These are phyloP conservation scores for Gautieria morchelliformis DNA, from an alignment of 768 basidiomycete species.

Conservation along the genomic window DNA sequence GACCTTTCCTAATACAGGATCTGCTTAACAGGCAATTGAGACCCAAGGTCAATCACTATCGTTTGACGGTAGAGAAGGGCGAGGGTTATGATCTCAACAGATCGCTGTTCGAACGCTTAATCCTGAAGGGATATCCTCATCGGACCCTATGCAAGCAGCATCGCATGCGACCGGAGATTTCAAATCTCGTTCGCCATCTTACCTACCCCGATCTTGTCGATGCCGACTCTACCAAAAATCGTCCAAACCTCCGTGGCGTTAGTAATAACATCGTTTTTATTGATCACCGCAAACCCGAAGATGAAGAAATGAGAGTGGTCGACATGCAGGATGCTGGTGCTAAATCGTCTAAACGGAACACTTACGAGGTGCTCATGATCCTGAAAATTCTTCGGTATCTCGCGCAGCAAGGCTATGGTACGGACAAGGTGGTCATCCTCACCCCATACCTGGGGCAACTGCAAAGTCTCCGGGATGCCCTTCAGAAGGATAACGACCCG, in stretches of 20 bases:
- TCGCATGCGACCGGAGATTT: slow-evolving; percentile 70
- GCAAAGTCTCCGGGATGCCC: slow-evolving; percentile 33
- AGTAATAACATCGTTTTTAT: slow-evolving; percentile 53
- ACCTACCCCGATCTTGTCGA: slow-evolving; percentile 60
- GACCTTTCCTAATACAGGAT: too few species aligned
- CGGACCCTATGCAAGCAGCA: slow-evolving; percentile 46
- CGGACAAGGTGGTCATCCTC: slow-evolving; percentile 49
- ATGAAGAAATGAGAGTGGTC: slow-evolving; percentile 28
- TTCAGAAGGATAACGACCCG: slow-evolving; percentile 43
- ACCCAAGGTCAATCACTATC: slow-evolving; percentile 61
- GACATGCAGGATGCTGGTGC: slow-evolving; percentile 40
- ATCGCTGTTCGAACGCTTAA: slow-evolving; percentile 62
- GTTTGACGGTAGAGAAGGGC: slow-evolving; percentile 56
- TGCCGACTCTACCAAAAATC: slow-evolving; percentile 38
- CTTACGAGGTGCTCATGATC: slow-evolving; percentile 48
- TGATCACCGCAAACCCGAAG: slow-evolving; percentile 47
- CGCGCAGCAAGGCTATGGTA: slow-evolving; percentile 57
- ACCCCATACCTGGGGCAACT: slow-evolving; percentile 67
- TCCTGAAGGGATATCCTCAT: slow-evolving; percentile 54
- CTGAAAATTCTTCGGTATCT: slow-evolving; percentile 58
- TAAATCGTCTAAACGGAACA: slow-evolving; percentile 51
- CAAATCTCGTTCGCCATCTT: slow-evolving; percentile 45
- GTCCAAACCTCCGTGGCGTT: slow-evolving; percentile 45
- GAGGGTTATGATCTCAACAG: slow-evolving; percentile 59
- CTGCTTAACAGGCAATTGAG: slow-evolving; percentile 67